Evolutionary conservation across 495 filamentous ascomycete genomes (phyloP), one percentile per base, ranked within the genome.

Genomic region (Penicillium arizonense): DNA sequence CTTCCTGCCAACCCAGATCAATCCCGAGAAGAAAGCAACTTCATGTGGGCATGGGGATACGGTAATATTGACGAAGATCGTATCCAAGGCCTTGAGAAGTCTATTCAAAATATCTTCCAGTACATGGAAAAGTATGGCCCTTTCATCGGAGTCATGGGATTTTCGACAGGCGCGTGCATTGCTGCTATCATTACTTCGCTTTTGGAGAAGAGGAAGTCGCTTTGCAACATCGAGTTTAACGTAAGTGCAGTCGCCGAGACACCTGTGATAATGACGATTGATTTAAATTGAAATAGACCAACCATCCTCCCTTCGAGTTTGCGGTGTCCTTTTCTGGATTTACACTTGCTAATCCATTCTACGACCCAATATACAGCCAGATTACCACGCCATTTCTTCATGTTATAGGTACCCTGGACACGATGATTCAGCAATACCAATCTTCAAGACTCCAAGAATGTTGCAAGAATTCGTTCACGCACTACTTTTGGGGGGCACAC

Each of bases 301-400:
- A 13, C 5, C 50, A 54, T 23, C 41, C 56, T 7, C 56, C 56
- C 8, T 48, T 58, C 9, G n/a, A 50, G n/a, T 59, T 59, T 21
- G 51, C 41, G 18, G 34, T 55, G 5, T 38, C 40, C 3, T 37
- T 55, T 42, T 55, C 35, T 30, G 47, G 56, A 5, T 59, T 59
- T 13, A 30, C 37, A 34, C 21, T 54, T 0, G 43, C 18, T 1
- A n/a, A 59, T 26, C 44, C 38, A 5, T 1, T 24, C 30, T 55
- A 59, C 13, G 18, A 26, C 0, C 7, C 23, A 1, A 8, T 55
- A 9, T 59, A 55, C 21, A 32, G 12, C 20, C 47, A 42, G 1
- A 55, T 59, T 23, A 11, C 41, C 16, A 51, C 47, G 1, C 56
- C 56, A 10, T 41, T 51, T 9, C 35, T 59, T 2, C 56, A 46